Base-by-base conservation (phyloP, 169 alveolate genomes). In the Eimeria praecox region DNA sequence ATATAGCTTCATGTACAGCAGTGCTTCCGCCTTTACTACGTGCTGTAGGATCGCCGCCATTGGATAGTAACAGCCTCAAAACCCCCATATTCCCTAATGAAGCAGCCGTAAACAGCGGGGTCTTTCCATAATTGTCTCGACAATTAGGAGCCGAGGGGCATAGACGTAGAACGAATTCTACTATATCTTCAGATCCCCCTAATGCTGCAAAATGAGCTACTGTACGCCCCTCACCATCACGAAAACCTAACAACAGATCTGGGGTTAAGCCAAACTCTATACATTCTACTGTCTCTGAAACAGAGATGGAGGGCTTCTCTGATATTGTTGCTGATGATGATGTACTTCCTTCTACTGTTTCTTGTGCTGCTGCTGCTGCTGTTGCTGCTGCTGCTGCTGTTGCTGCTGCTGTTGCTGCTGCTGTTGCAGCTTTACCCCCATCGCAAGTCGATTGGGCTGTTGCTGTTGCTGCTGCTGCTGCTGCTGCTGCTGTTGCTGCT, bases 161-260 rank as follows among this genome's bases (percentile, higher is more conserved):
- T 38, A 54, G 73, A 14, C 66, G 52, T 18, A 85, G 9, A 2
- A 85, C 78, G 52, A 85, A 33, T 27, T 30, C 59, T 54, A 85
- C 2, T 8, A 85, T 78, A 3, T 85, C 92, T 3, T 38, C 0
- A 16, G 92, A 49, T 24, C 92, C 92, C 52, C 92, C 92, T 33
- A 85, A 27, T 3, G 92, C 92, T 33, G 92, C 92, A 85, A 85
- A 85, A 54, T 85, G 92, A 64, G 77, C 92, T 52, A 85, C 78
- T 38, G 92, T 85, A 24, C 92, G 73, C 3, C 92, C 92, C 10
- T 85, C 46, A 30, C 77, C 92, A 22, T 85, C 92, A 35, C 62
- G 62, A 54, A 85, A 85, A 35, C 78, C 92, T 69, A 85, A 33
- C 92, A 85, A 22, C 77, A 52, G 3, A 30, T 44, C 89, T 42